phyloP scores from a whole-genome alignment of 2,329 filamentous ascomycete species.

The Monosporascus sp. region DNA sequence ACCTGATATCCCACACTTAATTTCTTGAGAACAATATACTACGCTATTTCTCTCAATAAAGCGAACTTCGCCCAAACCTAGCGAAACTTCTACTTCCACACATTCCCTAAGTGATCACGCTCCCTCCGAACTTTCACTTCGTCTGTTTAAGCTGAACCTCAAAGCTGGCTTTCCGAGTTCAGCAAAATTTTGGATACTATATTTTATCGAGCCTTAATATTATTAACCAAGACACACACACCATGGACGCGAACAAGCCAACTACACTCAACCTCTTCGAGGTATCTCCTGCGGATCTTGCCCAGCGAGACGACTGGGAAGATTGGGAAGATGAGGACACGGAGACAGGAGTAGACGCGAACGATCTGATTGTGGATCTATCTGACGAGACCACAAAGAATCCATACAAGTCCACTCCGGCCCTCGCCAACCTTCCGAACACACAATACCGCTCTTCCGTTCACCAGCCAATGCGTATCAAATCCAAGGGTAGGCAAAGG shows the following conservation, averaged over 20 bases:
- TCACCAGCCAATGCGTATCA: conserved; percentile 40
- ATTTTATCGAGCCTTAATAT: conserved; percentile 2
- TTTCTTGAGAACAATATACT: conserved; percentile 5
- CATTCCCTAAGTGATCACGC: not conserved
- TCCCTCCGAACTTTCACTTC: conserved; percentile 6
- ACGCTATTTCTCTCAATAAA: not conserved
- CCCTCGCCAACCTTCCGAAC: conserved; percentile 9
- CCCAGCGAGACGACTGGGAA: conserved; percentile 30
- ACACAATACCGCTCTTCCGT: conserved; percentile 27
- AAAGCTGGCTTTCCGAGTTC: conserved; percentile 24
- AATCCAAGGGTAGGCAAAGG: conserved; percentile 56
- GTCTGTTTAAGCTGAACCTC: conserved; percentile 9
- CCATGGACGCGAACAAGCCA: conserved; percentile 17
- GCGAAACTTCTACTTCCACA: conserved; percentile 1
- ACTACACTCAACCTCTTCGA: conserved; percentile 15
- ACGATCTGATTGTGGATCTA: conserved; percentile 19
- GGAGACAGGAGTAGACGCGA: conserved; percentile 1
- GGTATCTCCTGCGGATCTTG: conserved; percentile 8
- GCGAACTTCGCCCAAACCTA: conserved; percentile 1
- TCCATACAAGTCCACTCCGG: conserved; percentile 9
- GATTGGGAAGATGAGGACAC: conserved; percentile 17
- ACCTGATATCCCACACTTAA: conserved; percentile 9
- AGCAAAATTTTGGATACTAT: conserved; percentile 9
- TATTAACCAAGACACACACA: conserved; percentile 6
- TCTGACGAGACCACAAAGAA: conserved; percentile 10